phyloP scores from a whole-genome alignment of 768 basidiomycete genomes.

The Psilocybe subaeruginosa region DNA sequence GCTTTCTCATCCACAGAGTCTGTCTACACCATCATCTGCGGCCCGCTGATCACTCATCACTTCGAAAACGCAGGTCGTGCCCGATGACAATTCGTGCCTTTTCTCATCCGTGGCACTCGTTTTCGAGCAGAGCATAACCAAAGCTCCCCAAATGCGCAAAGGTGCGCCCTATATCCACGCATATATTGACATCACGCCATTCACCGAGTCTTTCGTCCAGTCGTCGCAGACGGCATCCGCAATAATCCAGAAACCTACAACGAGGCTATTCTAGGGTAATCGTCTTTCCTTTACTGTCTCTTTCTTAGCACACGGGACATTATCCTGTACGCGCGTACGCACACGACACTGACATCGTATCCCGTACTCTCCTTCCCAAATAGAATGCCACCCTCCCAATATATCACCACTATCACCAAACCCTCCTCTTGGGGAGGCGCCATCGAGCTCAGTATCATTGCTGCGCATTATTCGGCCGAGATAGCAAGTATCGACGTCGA shows the following conservation, averaged over 20 bases:
- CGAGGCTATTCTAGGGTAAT: constrained; percentile 87
- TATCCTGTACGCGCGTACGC: neutral
- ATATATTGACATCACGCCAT: neutral
- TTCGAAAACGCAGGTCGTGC: constrained; percentile 63
- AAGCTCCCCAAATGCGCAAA: constrained; percentile 71
- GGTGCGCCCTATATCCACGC: constrained; percentile 47
- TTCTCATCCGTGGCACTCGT: constrained; percentile 87
- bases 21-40: constrained; percentile 1
- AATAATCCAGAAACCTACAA: constrained; percentile 72
- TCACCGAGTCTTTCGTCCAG: constrained; percentile 35
- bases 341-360: neutral
- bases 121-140: constrained; percentile 81
- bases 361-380: neutral
- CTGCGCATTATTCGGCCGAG: constrained; percentile 80
- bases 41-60: neutral
- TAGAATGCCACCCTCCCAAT: constrained; percentile 62
- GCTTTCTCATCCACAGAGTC: constrained; percentile 77
- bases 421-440: constrained; percentile 93
- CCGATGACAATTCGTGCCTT: constrained; percentile 97
- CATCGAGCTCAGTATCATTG: constrained; percentile 88
- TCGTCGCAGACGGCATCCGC: constrained; percentile 83
- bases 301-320: neutral
- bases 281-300: neutral
- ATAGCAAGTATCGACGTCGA: constrained; percentile 92
- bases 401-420: constrained; percentile 80